Conservation (phyloP, 257 asterid species). For the Schizonepeta tenuifolia region DNA sequence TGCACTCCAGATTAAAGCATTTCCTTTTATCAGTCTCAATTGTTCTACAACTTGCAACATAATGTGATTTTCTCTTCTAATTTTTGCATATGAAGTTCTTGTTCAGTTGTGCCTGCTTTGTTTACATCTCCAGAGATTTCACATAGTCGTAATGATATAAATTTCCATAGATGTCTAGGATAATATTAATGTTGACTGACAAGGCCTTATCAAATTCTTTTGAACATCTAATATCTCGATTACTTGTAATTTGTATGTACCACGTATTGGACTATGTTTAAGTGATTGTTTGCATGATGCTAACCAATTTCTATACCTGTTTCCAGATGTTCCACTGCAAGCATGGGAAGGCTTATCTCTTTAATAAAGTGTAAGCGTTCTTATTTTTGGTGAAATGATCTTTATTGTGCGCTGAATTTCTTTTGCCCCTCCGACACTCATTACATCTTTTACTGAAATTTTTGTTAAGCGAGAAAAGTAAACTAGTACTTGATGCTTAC, state of each 20-base stretch:
- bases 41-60: neutral
- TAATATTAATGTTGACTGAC: neutral
- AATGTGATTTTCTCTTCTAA: neutral
- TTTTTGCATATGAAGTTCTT: neutral
- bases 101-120: neutral
- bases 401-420: neutral
- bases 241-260: neutral
- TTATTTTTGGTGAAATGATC: neutral
- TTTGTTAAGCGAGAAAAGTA: neutral
- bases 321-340: slow-evolving; percentile 72
- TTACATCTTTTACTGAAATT: slow-evolving; percentile 1
- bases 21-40: slow-evolving; percentile 3
- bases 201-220: neutral
- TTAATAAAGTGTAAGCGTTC: slow-evolving; percentile 67
- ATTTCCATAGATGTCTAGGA: neutral
- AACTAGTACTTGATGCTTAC: neutral
- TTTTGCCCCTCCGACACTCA: neutral
- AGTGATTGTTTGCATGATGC: slow-evolving; percentile 26
- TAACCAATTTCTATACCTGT: slow-evolving; percentile 41
- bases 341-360: slow-evolving; percentile 87
- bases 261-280: neutral
- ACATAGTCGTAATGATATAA: neutral
- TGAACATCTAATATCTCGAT: neutral
- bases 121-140: slow-evolving; percentile 15
- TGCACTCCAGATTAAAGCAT: neutral